Evolutionary conservation across 1,284 basidiomycete genomes (phyloP), one percentile per base, ranked within the genome.

Genomic region (Pseudozyma thailandica): DNA sequence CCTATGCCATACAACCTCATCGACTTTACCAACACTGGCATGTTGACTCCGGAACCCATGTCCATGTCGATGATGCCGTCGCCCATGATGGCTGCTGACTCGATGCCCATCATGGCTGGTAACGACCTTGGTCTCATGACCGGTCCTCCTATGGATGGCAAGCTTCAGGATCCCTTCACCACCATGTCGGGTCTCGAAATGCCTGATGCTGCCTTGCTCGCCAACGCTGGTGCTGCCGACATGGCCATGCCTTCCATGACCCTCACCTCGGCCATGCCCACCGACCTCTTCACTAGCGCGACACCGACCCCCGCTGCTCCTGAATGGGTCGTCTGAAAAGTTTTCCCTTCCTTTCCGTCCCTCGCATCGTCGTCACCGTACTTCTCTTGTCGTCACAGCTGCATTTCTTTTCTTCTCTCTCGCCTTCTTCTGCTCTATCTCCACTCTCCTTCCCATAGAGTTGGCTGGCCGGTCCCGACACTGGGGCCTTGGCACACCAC

Each of bases 61-160:
- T 8, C 25, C 50, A 60, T 68, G 43, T 15, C 25, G 42, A 60
- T 68, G 57, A 42, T 59, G 27, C 21, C 56, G 1, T 35, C 63
- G 5, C 64, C 57, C 20, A 71, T 71, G 68, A 64, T 64, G 56
- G 25, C 56, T 4, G 27, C 45, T 15, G 58, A 62, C 45, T 52
- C 51, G 35, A 18, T 66, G 20, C 54, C 62, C 48, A 66, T 66
- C 51, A 55, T 62, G 54, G 55, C 58, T 31, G 58, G 58, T 59
- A 72, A 72, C 69, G 62, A 72, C 28, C 52, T 72, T 18, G 69
- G 69, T 35, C 55, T 72, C 43, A 66, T 72, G 58, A 62, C 65
- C 52, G 69, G 59, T 7, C 50, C 50, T 9, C 31, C 42, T 6
- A 47, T 62, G 45, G 62, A 66, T 37, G 58, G 51, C 58, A 72